Evolutionary conservation across 1,284 basidiomycete species (phyloP), one percentile per base, ranked within the genome.

Genomic region (Malassezia slooffiae): DNA sequence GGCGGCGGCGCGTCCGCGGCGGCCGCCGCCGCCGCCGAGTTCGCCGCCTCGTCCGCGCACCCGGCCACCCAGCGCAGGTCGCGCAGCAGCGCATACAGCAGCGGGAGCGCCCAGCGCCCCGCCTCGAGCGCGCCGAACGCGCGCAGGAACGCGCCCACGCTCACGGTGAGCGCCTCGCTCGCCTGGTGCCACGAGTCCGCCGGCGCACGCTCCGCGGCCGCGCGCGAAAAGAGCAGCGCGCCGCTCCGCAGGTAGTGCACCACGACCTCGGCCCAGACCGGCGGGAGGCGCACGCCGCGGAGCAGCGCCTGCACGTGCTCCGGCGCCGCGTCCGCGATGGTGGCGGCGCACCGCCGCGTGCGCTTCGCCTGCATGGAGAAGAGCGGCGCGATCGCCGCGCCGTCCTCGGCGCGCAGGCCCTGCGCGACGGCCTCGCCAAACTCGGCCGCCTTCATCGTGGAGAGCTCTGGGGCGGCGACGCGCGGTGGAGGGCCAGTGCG

Each of bases 191-290:
- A 41, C 21, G 42, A 26, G 23, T 54, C 47, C 13, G 29, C 32
- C 3, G 40, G 37, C 20, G 30, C 30, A n/a, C 42, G 35, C 27
- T 26, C 13, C 9, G n/a, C 17, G 10, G 41, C 23, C 17, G 17
- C 33, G 2, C 34, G 30, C 9, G 33, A 30, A 26, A 53, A 43
- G 17, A 34, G 29, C 16, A 44, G 39, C 40, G 36, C 59, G 19
- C 24, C 60, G 19, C 16, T 54, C 47, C n/a, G 43, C 34, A 62
- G 39, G 28, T 61, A 59, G 15, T 47, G 41, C 24, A 37, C 23
- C 12, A 49, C 50, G 40, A 66, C 45, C n/a, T 64, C 62, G n/a
- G 52, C 50, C 63, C 65, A 67, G 1, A 58, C 57, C 11, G 46
- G 12, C 0, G 39, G 38, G 4, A 66, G 52, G 43, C 44, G 33